A percentile compares a stretch with the other conserved stretches of the same genome.
Evolutionary conservation across 495 filamentous ascomycete genomes (phyloP).

Genomic region (Aspergillus asperescens): DNA sequence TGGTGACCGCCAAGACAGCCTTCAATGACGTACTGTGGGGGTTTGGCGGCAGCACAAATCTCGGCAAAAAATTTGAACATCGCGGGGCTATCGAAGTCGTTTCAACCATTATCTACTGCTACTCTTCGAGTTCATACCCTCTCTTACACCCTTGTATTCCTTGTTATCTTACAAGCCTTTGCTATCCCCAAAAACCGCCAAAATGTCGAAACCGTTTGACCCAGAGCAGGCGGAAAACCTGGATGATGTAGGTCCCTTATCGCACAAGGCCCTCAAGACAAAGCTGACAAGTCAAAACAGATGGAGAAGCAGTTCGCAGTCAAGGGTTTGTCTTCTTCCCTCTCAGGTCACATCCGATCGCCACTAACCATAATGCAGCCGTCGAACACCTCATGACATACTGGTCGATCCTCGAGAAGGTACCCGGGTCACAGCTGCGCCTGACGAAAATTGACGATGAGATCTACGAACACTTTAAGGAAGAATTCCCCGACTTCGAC

Average conservation of each 20-base stretch:
- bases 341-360: background rate
- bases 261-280: background rate
- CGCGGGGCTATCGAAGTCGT: slow-evolving; percentile 16
- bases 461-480: slow-evolving; percentile 80
- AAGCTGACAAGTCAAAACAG: slow-evolving; percentile 45
- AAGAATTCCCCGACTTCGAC: slow-evolving; percentile 89
- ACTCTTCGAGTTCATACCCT: background rate
- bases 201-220: slow-evolving; percentile 52
- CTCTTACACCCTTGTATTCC: background rate
- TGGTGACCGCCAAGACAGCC: background rate
- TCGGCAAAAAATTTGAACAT: slow-evolving; percentile 34
- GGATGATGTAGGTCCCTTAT: slow-evolving; percentile 58
- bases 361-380: slow-evolving; percentile 43
- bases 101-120: background rate
- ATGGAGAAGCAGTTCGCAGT: slow-evolving; percentile 99
- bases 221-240: slow-evolving; percentile 70
- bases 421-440: slow-evolving; percentile 76
- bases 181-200: slow-evolving; percentile 17
- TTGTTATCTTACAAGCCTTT: background rate
- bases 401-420: slow-evolving; percentile 89
- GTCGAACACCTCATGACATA: slow-evolving; percentile 96
- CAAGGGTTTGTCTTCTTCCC: slow-evolving; percentile 58
- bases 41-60: slow-evolving; percentile 22
- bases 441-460: slow-evolving; percentile 93
- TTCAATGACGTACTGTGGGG: slow-evolving; percentile 31